Evolutionary conservation across 176 grass and related monocot species (phyloP), one percentile per base, ranked within the genome.

Genomic region (Themeda triandra): DNA sequence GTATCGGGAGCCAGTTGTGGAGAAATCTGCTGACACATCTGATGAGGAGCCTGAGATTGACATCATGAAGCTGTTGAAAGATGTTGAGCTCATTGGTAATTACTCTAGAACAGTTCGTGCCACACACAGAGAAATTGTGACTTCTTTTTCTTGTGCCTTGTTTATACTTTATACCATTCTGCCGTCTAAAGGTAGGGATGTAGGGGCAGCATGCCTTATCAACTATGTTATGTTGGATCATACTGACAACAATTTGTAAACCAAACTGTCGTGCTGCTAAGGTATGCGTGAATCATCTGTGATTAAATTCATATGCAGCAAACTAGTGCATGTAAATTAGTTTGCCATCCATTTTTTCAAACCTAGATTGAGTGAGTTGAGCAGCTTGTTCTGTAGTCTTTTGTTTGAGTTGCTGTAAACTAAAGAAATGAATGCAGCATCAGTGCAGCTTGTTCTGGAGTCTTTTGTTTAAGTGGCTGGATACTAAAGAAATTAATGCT

Each of bases 71-170:
- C 35, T 98, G 66, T 63, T 98, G 60, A 92, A 98, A 81, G 92
- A 93, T 76, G 90, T 98, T 31, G 88, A 98, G 80, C 86, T 93
- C 74, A 88, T 98, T 33, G 91, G 95, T 98, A 90, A 84, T 90
- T 40, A 54, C 30, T 65, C 29, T 84, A 63, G 11, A 51, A 23
- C 13, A 63, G 28, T 31, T 54, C 37, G 10, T 81, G 4, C 41
- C 29, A 14, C 37, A 42, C 79, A 40, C 25, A 23, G 12, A 44
- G 9, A 21, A 17, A 25, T 71, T 7, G 66, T 1, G 13, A 62
- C 36, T 6, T n/a, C 54, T 79, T 71, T 62, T 24, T 17, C 72
- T 75, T 2, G 1, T 13, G 4, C n/a, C n/a, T 19, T 28, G 5
- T 63, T 9, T 12, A 25, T 28, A 19, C 3, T 42, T 62, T 65